A percentile compares a stretch with the other conserved stretches of the same genome.
Evolutionary conservation across 805 yeast species (phyloP).

Genomic region (Monosporozyma aerobia): DNA sequence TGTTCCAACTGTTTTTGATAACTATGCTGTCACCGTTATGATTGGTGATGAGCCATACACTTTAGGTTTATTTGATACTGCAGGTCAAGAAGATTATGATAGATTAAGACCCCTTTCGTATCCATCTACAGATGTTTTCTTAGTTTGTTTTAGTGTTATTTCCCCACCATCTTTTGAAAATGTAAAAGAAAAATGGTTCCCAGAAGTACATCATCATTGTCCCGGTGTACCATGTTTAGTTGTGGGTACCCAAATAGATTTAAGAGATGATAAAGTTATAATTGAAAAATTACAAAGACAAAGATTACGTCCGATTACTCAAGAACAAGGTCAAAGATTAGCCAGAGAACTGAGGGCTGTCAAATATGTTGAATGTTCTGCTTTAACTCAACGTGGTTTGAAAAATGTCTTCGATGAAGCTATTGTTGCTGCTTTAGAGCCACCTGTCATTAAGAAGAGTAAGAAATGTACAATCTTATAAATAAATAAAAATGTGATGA

Average conservation of each 20-base stretch:
- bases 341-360: constrained; percentile 94
- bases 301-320: constrained; percentile 56
- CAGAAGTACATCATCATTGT: constrained; percentile 95
- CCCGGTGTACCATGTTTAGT: constrained; percentile 97
- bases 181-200: constrained; percentile 97
- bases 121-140: constrained; percentile 94
- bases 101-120: constrained; percentile 92
- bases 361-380: constrained; percentile 95
- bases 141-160: constrained; percentile 92
- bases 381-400: constrained; percentile 91
- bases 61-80: constrained; percentile 94
- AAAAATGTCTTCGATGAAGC: constrained; percentile 98
- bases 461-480: constrained; percentile 65
- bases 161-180: constrained; percentile 96
- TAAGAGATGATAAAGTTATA: constrained; percentile 87
- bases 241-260: constrained; percentile 94
- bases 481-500: background rate
- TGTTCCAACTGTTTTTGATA: constrained; percentile 97
- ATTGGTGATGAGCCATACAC: constrained; percentile 98
- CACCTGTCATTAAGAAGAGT: constrained; percentile 81
- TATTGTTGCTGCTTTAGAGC: constrained; percentile 95
- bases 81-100: constrained; percentile 99
- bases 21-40: constrained; percentile 88
- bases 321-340: constrained; percentile 83
- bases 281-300: constrained; percentile 85